phyloP scores from a whole-genome alignment of 2,329 filamentous ascomycete species.

The Fonsecaea erecta region DNA sequence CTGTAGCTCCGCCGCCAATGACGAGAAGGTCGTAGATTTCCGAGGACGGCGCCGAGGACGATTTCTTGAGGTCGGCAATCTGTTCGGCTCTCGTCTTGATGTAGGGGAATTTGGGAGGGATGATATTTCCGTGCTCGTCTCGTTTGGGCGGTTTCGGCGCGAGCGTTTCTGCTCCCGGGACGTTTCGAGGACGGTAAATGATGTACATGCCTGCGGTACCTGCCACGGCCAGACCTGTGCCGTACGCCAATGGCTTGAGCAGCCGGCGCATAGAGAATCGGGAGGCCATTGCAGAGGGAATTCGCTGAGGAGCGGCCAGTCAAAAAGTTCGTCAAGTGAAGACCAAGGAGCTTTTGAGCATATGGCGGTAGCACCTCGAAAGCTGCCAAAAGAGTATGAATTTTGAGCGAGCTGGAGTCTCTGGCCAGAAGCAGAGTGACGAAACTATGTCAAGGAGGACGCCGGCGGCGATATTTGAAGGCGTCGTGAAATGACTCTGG shows the following conservation, averaged over 20 bases:
- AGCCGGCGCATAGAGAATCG: constrained; percentile 50
- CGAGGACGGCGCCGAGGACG: constrained; percentile 59
- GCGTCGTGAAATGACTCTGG: background rate
- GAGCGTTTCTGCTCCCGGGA: constrained; percentile 56
- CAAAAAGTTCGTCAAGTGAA: background rate
- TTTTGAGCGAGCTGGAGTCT: background rate
- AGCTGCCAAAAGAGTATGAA: background rate
- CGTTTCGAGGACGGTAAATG: constrained; percentile 65
- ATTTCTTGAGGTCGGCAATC: constrained; percentile 56
- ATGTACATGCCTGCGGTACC: constrained; percentile 62
- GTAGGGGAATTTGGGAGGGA: constrained; percentile 57
- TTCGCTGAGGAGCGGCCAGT: background rate
- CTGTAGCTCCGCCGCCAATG: constrained; percentile 79
- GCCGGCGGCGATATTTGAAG: constrained; percentile 23
- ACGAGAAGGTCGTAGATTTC: constrained; percentile 76
- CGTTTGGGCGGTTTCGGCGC: constrained; percentile 58
- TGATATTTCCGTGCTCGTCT: constrained; percentile 62
- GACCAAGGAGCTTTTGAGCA: background rate
- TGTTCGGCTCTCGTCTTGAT: constrained; percentile 58
- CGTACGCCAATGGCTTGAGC: constrained; percentile 63
- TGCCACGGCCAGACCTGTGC: constrained; percentile 58
- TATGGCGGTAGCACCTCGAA: background rate
- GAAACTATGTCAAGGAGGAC: constrained; percentile 5
- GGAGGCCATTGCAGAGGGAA: constrained; percentile 25
- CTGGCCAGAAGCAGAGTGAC: background rate